Evolutionary conservation across 345 rosid species (phyloP).

Genomic region (Syzygium grande): DNA sequence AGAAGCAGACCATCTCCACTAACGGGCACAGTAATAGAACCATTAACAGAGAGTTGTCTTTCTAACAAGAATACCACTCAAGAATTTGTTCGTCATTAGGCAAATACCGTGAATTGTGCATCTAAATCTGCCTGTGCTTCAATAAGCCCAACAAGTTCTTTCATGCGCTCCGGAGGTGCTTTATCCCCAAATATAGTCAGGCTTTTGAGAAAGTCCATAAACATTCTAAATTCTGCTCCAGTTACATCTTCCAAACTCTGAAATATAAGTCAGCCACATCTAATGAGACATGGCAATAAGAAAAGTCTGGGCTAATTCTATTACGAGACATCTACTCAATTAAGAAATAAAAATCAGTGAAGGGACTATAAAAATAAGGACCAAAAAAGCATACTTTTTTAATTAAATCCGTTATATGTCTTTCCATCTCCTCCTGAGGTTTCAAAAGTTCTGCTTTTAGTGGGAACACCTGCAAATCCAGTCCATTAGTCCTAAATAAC

Average conservation of each 20-base stretch:
- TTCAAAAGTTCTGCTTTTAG: conserved; percentile 81
- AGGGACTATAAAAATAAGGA: neutral
- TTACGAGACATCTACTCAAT: neutral
- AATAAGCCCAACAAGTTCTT: conserved; percentile 76
- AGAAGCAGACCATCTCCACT: neutral
- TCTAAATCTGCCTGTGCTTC: conserved; percentile 98
- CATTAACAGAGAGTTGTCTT: neutral
- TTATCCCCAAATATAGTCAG: conserved; percentile 89
- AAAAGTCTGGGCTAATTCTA: neutral
- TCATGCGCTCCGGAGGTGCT: conserved; percentile 92
- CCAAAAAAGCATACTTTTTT: conserved; percentile 44
- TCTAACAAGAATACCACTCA: neutral
- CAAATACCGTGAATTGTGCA: conserved; percentile 77
- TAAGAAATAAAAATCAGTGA: neutral
- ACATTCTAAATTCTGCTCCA: conserved; percentile 96
- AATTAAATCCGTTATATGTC: conserved; percentile 82
- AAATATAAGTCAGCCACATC: conserved; percentile 9
- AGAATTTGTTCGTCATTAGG: neutral
- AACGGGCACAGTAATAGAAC: neutral
- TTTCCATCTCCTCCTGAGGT: conserved; percentile 97
- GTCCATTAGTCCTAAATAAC: neutral
- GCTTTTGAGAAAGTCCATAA: conserved; percentile 89
- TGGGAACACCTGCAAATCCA: conserved; percentile 67
- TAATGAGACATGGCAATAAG: neutral
- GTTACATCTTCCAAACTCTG: conserved; percentile 97